These are phyloP conservation scores for Thelephora ganbajun DNA, from an alignment of 768 basidiomycete species.

Conservation along the genomic window DNA sequence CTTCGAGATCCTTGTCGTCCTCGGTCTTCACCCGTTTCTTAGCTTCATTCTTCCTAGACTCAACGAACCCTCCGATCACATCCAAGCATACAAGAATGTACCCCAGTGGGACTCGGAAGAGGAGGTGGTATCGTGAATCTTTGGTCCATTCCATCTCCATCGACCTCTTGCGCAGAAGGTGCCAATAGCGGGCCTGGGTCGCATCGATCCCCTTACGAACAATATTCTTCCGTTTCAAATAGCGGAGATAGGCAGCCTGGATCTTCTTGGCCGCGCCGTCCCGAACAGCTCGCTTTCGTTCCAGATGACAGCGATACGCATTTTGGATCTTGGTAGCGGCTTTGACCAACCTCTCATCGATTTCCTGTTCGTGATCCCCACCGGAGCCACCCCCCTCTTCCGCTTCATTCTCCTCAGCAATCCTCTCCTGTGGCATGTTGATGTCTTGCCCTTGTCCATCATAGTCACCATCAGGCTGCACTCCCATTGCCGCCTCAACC, in stretches of 20 bases:
- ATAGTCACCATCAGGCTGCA: conserved; percentile 5
- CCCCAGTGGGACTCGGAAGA: conserved; percentile 25
- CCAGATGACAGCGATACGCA: too few relatives aligned
- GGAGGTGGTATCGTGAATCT: conserved; percentile 13
- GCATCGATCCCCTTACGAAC: conserved; percentile 10
- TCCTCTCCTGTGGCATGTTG: too few relatives aligned
- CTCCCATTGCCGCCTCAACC: conserved; percentile 9
- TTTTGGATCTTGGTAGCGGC: too few relatives aligned
- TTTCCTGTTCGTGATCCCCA: too few relatives aligned
- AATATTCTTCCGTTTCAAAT: not conserved
- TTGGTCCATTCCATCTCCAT: conserved; percentile 16
- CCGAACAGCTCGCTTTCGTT: not conserved
- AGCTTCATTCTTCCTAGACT: conserved; percentile 16
- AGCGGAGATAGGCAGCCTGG: not conserved
- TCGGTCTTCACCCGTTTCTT: conserved; percentile 18
- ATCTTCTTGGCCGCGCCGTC: conserved; percentile 3
- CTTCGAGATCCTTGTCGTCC: conserved; percentile 22
- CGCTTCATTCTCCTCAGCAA: too few relatives aligned
- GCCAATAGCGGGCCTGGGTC: conserved; percentile 14
- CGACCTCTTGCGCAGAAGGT: conserved; percentile 16
- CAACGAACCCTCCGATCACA: conserved; percentile 12
- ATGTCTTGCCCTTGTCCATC: too few relatives aligned
- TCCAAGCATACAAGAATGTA: conserved; percentile 29
- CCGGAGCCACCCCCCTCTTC: too few relatives aligned
- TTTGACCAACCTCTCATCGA: too few relatives aligned